Evolutionary conservation across 306 rosid genomes (phyloP), one percentile per base, ranked within the genome.

Genomic region (Corylus avellana): DNA sequence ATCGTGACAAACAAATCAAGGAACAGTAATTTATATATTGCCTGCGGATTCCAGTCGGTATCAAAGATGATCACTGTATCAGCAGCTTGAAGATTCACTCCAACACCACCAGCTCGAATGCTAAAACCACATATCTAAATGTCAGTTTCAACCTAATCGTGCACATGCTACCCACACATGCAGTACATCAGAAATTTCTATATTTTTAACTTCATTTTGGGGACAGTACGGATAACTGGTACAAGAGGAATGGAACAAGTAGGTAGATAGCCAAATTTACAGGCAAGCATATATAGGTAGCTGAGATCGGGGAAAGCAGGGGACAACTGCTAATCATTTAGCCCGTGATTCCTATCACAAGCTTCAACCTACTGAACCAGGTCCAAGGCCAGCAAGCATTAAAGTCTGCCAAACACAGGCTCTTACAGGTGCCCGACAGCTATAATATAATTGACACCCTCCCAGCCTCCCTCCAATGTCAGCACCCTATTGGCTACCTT

Each of bases 11-110:
- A 49, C 71, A 78, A 75, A 75, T 76, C 66, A 76, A 7, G 59
- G 22, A 76, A 77, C 54, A 39, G 66, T 49, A 78, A 72, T 62
- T 63, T 29, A 49, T 49, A 79, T 81, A 77, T 86, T 91, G 78
- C 99, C 96, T 96, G 99, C 79, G 99, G 99, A 83, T 96, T 96
- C 99, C 99, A 96, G 89, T 96, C 99, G 4, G 99, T 96, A 89
- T 96, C 99, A 9, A 96, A 96, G 79, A 96, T 89, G 79, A 96
- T 96, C 69, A 96, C 99, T 1, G 99, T 96, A 80, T 96, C 99
- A 56, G 99, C 99, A 79, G 99, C 99, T 88, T 96, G 99, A 88
- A 96, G 99, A 90, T 96, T 96, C 82, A 96, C 99, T 79, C 99
- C 99, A 83, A 96, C 99, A 63, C 98, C 99, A 86, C 99, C 99